A percentile compares a stretch with the other conserved stretches of the same genome.
These are phyloP conservation scores for Colletotrichum sp. DNA, from an alignment of 2,329 filamentous ascomycete genomes.

Conservation along the genomic window DNA sequence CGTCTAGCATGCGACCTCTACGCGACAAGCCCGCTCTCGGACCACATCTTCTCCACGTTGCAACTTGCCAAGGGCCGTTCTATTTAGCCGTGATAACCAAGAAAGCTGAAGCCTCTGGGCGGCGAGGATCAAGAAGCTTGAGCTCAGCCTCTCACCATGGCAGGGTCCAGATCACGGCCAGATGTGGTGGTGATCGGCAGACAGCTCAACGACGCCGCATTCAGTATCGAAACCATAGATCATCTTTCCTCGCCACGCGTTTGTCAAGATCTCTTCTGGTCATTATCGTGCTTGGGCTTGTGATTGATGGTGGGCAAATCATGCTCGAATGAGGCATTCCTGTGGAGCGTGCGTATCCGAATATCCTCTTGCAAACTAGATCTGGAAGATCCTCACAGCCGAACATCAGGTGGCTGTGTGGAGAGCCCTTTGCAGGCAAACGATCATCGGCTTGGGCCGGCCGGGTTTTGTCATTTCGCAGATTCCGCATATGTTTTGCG, in stretches of 20 bases:
- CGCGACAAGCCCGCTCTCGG: not conserved
- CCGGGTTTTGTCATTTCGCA: not conserved
- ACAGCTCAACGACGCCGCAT: not conserved
- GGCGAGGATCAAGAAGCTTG: constrained; percentile 12
- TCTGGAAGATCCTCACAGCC: not conserved
- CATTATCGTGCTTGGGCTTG: not conserved
- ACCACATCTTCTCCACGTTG: not conserved
- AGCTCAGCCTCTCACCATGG: constrained; percentile 13
- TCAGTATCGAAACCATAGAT: not conserved
- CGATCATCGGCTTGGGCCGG: not conserved
- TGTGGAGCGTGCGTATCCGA: constrained; percentile 10
- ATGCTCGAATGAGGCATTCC: not conserved
- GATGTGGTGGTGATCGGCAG: not conserved
- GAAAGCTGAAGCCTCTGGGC: constrained; percentile 1
- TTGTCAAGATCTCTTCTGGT: not conserved
- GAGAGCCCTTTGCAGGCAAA: not conserved
- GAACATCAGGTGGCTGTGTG: not conserved
- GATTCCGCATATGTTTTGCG: not conserved
- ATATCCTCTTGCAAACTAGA: not conserved
- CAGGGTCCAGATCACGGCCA: not conserved
- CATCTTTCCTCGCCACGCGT: not conserved
- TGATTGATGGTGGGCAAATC: not conserved
- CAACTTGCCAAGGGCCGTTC: constrained; percentile 2
- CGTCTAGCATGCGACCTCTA: not conserved
- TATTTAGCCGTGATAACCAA: constrained; percentile 14